Evolutionary conservation across 306 rosid genomes (phyloP).

Genomic region (Acacia acuminata): DNA sequence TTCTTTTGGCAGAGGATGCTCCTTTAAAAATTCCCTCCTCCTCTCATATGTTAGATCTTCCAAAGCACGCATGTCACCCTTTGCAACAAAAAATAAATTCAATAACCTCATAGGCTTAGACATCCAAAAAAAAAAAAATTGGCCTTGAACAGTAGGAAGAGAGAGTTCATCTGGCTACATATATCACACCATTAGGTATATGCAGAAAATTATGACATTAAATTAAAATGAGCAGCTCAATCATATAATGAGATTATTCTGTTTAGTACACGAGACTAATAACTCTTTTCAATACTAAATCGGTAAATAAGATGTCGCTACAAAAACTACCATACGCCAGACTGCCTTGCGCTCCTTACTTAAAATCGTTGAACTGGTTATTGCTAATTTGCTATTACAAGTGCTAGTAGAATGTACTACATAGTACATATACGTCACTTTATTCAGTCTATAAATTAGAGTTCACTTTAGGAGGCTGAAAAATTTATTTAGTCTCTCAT

Average conservation of each 20-base stretch:
- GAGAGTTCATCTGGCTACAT: background rate
- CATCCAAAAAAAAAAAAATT: background rate
- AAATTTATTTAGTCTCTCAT: background rate
- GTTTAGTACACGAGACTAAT: background rate
- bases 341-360: background rate
- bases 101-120: background rate
- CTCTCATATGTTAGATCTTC: slow-evolving; percentile 94
- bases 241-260: background rate
- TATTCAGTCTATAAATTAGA: background rate
- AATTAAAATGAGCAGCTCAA: background rate
- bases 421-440: background rate
- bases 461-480: background rate
- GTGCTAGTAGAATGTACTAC: background rate
- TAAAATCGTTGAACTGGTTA: background rate
- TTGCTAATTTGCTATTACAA: background rate
- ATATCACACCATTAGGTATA: background rate
- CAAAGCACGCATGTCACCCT: slow-evolving; percentile 97
- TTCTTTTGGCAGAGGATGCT: slow-evolving; percentile 76
- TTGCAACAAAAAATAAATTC: slow-evolving; percentile 35
- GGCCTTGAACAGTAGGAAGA: background rate
- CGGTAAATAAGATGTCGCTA: background rate
- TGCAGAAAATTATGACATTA: background rate
- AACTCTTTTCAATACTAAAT: background rate
- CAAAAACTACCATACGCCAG: background rate
- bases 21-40: slow-evolving; percentile 73